Base-by-base conservation (phyloP, 768 basidiomycete genomes). In the Neoboletus magnificus region DNA sequence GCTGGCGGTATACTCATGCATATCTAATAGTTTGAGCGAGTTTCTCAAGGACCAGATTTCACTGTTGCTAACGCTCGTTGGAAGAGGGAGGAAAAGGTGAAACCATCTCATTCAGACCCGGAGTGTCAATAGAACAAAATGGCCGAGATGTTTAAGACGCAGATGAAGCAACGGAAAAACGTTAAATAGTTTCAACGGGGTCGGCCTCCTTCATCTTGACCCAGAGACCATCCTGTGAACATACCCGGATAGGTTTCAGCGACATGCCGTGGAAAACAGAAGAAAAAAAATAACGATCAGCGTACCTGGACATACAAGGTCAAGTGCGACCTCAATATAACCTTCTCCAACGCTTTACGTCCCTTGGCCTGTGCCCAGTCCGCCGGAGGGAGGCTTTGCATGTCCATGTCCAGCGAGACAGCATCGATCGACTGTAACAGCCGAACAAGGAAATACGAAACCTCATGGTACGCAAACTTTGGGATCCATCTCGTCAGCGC, bases 391-490 rank as follows among this genome's bases (percentile, higher is more conserved):
- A 69, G 58, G 0, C 62, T 69, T 25, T 77, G 77, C 9, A 69
- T 71, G 0, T 74, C 72, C 44, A 64, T 57, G 40, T 73, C 77
- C 6, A 83, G 64, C 25, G 63, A 59, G 58, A 83, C 68, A 2
- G 55, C 61, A 29, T 76, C 75, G 57, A 83, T 79, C 36, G 74
- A 67, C 62, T 84, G 83, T 30, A 82, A 62, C 0, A 83, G 67
- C 5, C 81, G 77, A 48, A 82, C 68, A 48, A 83, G 73, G 69
- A 82, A 78, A 68, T 80, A 81, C 10, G 80, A 80, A 10, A 77
- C 71, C 64, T 80, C 78, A 61, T 82, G 77, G 66, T 82, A 82
- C 20, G 80, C 79, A 63, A 82, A 81, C 74, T 33, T 82, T 37
- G 36, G 37, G 8, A 18, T 39, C n/a, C n/a, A n/a, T n/a, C n/a